Base-by-base conservation (phyloP, 768 basidiomycete species). In the Lactarius trivialis region DNA sequence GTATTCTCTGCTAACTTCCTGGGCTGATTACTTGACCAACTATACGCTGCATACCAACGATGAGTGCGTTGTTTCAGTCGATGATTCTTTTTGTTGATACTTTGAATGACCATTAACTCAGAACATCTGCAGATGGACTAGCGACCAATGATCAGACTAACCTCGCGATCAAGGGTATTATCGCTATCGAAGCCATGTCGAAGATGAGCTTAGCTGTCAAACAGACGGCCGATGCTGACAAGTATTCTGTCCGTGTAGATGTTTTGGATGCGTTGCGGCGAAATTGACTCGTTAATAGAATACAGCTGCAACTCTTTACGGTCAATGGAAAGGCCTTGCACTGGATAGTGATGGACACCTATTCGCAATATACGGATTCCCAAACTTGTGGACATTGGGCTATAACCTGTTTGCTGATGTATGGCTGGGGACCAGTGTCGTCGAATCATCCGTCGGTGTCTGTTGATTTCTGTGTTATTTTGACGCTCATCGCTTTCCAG, bases 81-180 rank as follows among this genome's bases (percentile, higher is more conserved):
- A 77, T 80, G 30, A 79, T 80, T 0, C 9, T 7, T 28, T 11
- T 7, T 21, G 14, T 43, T 58, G 52, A 58, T 26, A 41, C 60
- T 39, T 15, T 58, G 55, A 50, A 41, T 9, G 45, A 33, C 37
- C 14, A 17, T 17, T 32, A 28, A 24, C 36, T 60, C 48, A 67
- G 69, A 39, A 21, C 21, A 5, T 54, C 60, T 14, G 60, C 64
- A 2, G 65, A 70, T 56, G 9, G n/a, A 1, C n/a, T 45, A 17
- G n/a, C 54, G 14, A 60, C 34, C 21, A 77, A 77, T 7, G 86
- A 88, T 66, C 83, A 85, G 68, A 86, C 85, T 15, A 87, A 86
- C 67, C 75, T 86, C 26, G 85, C 85, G 4, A 82, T 87, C 72
- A 89, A 88, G 68, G 86, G 85, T 39, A 85, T 86, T 61, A 73